Base-by-base conservation (phyloP, 1,284 basidiomycete species). In the Mycosarcoma maydis region DNA sequence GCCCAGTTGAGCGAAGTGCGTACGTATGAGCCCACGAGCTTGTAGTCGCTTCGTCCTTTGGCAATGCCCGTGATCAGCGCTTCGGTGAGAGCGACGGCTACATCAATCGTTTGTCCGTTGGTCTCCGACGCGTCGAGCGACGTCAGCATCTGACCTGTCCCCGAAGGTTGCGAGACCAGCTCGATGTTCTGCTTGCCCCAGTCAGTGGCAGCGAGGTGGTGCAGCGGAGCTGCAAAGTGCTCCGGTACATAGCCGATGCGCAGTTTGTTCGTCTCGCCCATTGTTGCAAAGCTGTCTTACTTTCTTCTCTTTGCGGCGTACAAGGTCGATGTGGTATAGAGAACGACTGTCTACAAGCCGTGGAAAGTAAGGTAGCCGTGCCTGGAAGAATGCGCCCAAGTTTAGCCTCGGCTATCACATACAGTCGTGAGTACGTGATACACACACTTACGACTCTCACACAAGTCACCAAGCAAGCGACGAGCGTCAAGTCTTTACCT, bases 11-110 rank as follows among this genome's bases (percentile, higher is more conserved):
- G 73, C 14, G 70, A 70, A 40, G 68, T 79, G 4, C 74, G 88
- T 46, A 98, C 94, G 80, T 94, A 98, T 78, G 91, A 92, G 3
- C 95, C 94, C 3, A 95, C 89, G 14, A 98, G 89, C 81, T 91
- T 92, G 84, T 96, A 98, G 14, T 90, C 88, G 47, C 86, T 86
- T 0, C 90, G 90, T 0, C 92, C 92, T 39, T 81, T 82, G 11
- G 92, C 92, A 48, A 97, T 92, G 0, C 94, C 95, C 41, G 93
- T 91, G 70, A 97, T 94, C 33, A 98, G 85, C 0, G 92, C 89
- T 81, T 97, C 95, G 0, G 95, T 98, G 47, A 98, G 87, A 0
- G 94, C 95, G 67, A 92, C 92, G 57, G 56, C 79, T 0, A 79
- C 75, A 30, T 81, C 79, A 30, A 81, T 81, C 37, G 61, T 61